Conservation (phyloP, 805 yeast genomes). For the Scheffersomyces coipomensis region DNA sequence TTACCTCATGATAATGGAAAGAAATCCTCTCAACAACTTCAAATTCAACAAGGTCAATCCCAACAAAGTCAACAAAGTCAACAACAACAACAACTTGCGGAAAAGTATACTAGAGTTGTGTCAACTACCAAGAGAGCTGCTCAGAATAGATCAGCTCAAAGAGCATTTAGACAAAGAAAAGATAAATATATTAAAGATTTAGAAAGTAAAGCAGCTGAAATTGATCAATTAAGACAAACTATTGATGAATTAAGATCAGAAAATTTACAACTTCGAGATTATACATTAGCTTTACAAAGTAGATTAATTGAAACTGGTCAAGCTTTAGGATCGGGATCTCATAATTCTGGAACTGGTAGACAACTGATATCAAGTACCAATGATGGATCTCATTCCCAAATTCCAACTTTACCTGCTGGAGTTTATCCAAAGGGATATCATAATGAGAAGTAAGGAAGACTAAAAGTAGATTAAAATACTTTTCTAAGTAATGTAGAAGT, state of each 20-base stretch:
- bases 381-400: not conserved
- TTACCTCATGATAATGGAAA: not conserved
- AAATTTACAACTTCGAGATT: constrained; percentile 69
- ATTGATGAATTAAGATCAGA: constrained; percentile 69
- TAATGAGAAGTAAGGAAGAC: not conserved
- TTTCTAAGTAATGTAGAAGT: too few species aligned
- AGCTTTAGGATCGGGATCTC: not conserved
- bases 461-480: too few species aligned
- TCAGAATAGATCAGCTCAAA: constrained; percentile 89
- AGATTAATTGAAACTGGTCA: constrained; percentile 48
- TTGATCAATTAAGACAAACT: constrained; percentile 59
- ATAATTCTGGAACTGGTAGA: too few species aligned
- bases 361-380: too few species aligned
- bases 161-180: constrained; percentile 84
- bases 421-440: not conserved
- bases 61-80: constrained; percentile 6
- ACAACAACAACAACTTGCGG: constrained; percentile 2
- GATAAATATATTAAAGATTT: constrained; percentile 79
- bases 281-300: constrained; percentile 67
- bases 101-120: constrained; percentile 31
- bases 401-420: not conserved
- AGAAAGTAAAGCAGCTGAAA: constrained; percentile 66
- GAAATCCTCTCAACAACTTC: constrained; percentile 10
- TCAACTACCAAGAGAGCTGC: constrained; percentile 80
- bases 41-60: constrained; percentile 5